phyloP scores from a whole-genome alignment of 2,329 filamentous ascomycete species.

The Aspergillus niger region DNA sequence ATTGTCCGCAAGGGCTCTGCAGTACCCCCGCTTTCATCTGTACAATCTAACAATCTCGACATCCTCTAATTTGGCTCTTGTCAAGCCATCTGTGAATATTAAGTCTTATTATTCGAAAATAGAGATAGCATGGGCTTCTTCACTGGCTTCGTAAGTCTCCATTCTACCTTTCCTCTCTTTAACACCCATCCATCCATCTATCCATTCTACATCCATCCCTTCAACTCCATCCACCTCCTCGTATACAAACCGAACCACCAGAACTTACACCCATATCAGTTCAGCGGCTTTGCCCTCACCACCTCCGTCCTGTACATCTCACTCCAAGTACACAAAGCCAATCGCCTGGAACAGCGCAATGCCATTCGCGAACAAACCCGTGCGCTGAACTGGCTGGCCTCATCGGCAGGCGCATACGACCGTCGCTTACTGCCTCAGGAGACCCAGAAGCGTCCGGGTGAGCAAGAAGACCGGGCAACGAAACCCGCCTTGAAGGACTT shows the following conservation, averaged over 20 bases:
- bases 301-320: conserved; percentile 72
- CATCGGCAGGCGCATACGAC: conserved; percentile 39
- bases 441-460: not conserved
- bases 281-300: conserved; percentile 74
- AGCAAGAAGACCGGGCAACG: not conserved
- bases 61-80: not conserved
- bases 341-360: conserved; percentile 54
- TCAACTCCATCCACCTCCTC: not conserved
- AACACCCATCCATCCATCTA: not conserved
- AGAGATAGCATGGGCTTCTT: conserved; percentile 23
- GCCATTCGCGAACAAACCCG: conserved; percentile 49
- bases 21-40: not conserved
- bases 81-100: not conserved
- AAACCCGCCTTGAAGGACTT: conserved; percentile 61
- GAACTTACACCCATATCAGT: conserved; percentile 39
- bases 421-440: conserved; percentile 29
- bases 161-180: not conserved
- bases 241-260: not conserved
- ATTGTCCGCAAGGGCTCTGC: not conserved
- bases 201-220: not conserved
- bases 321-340: conserved; percentile 68
- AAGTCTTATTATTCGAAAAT: not conserved
- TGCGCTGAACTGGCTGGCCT: conserved; percentile 44
- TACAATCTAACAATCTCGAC: not conserved
- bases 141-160: conserved; percentile 64